Conservation (phyloP, 495 filamentous ascomycete species). For the Neurospora terricola region DNA sequence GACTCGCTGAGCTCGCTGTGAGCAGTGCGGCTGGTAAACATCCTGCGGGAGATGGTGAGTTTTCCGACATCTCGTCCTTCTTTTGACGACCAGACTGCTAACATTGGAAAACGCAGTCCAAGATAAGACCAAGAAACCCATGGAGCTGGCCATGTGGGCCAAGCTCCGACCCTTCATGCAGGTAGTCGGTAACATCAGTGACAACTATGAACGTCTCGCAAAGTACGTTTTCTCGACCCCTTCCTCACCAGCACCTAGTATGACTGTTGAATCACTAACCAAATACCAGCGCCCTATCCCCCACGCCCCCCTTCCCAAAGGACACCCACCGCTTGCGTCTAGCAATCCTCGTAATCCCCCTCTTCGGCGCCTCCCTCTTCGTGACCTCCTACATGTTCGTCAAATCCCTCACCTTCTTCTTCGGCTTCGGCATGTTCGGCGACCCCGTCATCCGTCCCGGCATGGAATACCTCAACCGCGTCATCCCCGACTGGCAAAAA, state of each 20-base stretch:
- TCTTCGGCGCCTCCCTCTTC: constrained; percentile 50
- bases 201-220: constrained; percentile 70
- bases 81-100: constrained; percentile 11
- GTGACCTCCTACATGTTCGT: constrained; percentile 64
- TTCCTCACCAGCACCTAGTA: neutral
- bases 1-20: constrained; percentile 63
- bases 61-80: constrained; percentile 47
- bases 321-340: constrained; percentile 53
- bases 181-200: constrained; percentile 58
- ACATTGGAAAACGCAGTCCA: constrained; percentile 20
- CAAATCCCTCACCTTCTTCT: constrained; percentile 53
- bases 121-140: constrained; percentile 75
- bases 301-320: constrained; percentile 65
- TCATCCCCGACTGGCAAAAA: constrained; percentile 67
- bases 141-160: constrained; percentile 68
- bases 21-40: constrained; percentile 68
- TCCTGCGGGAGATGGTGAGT: constrained; percentile 40
- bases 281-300: constrained; percentile 53
- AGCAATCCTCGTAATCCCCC: constrained; percentile 46
- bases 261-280: neutral
- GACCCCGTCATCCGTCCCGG: constrained; percentile 59
- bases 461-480: constrained; percentile 51
- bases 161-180: constrained; percentile 74
- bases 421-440: constrained; percentile 70
- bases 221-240: constrained; percentile 44